phyloP scores from a whole-genome alignment of 768 basidiomycete genomes.

The Kwoniella newhampshirensis region DNA sequence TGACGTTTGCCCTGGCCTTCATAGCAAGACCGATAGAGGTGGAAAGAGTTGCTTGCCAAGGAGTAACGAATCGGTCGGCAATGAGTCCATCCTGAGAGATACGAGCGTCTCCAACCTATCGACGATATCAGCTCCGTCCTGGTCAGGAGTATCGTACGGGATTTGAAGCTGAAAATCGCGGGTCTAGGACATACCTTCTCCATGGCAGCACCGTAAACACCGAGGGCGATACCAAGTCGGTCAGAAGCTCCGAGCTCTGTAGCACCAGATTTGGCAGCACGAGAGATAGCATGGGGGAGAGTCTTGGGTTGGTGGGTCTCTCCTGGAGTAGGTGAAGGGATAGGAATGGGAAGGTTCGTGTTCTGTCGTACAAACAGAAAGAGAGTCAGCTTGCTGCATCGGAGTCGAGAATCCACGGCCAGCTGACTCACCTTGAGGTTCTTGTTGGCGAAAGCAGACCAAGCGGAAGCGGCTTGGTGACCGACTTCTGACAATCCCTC shows the following conservation, averaged over 20 bases:
- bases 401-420: background rate
- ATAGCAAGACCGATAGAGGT: slow-evolving; percentile 83
- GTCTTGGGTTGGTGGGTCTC: slow-evolving; percentile 81
- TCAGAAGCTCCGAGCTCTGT: slow-evolving; percentile 60
- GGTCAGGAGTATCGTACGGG: too few relatives aligned
- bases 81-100: slow-evolving; percentile 76
- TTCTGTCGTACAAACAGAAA: slow-evolving; percentile 54
- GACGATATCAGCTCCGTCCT: background rate
- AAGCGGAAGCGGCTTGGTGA: slow-evolving; percentile 45
- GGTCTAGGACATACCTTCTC: slow-evolving; percentile 60
- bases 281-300: slow-evolving; percentile 86
- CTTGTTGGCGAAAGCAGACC: slow-evolving; percentile 52
- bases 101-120: slow-evolving; percentile 67
- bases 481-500: slow-evolving; percentile 50
- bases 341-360: slow-evolving; percentile 76
- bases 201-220: slow-evolving; percentile 76
- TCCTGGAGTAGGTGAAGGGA: slow-evolving; percentile 59
- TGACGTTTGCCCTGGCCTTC: slow-evolving; percentile 65
- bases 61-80: slow-evolving; percentile 54
- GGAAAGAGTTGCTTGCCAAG: slow-evolving; percentile 71
- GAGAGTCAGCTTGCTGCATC: background rate
- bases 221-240: slow-evolving; percentile 73
- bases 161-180: background rate
- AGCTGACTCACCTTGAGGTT: slow-evolving; percentile 52
- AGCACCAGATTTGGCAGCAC: slow-evolving; percentile 68